Evolutionary conservation across 305 asterid genomes (phyloP), one percentile per base, ranked within the genome.

Genomic region (Fraxinus angustifolia): DNA sequence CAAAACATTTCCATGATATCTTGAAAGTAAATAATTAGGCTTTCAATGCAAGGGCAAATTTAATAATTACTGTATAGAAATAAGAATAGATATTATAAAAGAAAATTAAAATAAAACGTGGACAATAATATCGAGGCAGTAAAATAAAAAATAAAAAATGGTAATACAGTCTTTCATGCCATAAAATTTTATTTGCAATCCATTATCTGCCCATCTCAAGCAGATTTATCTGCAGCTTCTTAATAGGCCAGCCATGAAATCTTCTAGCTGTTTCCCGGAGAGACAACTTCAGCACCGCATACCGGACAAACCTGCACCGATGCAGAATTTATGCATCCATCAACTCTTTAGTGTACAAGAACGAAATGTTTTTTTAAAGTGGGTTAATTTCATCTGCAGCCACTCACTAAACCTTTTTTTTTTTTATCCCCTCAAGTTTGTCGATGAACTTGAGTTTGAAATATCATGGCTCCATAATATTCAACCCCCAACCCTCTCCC

Each of bases 271-370:
- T 83, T 91, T 80, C 89, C 94, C 4, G 92, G 78, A 26, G 97
- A 91, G 50, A 95, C 96, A 36, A 95, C 97, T 87, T 95, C 98
- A 6, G 93, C 87, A 73, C 91, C 88, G 92, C 99, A 95, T 62
- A 95, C 93, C 0, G 99, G 99, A 84, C 98, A 95, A 77, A 92
- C 94, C 98, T 94, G 88, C 91, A 90, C 75, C 74, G 45, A 73
- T 73, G n/a, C 60, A 28, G 28, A 72, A 81, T 65, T n/a, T 48
- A 45, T 78, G 4, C 58, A 72, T 70, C 76, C 81, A 70, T 82
- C 70, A 85, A 56, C 60, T 72, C 60, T 84, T 48, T 19, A 14
- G 33, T 5, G 19, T 78, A 68, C 7, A 21, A 10, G 67, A 36
- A 65, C 30, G 11, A 16, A 11, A 56, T 5, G 30, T 23, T 34